Evolutionary conservation across 73 alveolate genomes (phyloP), one percentile per base, ranked within the genome.

Genomic region (Uronychia binucleata): DNA sequence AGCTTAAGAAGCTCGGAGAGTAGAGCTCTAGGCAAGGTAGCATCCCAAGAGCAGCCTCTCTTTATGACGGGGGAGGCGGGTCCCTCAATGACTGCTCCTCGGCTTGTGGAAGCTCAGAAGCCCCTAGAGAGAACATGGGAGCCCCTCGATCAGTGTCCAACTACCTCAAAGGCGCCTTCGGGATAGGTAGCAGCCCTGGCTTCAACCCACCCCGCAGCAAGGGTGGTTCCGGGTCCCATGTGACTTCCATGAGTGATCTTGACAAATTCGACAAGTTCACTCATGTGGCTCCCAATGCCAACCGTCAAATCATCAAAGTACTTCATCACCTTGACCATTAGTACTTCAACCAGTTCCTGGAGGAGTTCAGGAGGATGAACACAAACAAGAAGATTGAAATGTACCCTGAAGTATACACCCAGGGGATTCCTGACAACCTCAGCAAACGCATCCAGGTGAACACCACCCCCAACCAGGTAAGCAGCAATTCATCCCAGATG

Each of bases 241-340:
- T 76, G 27, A 85, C 91, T 5, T 77, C 91, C 28, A 33, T 88
- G 31, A 82, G 91, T 77, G 94, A 88, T 33, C 78, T 83, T 0
- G 94, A 88, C 26, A 82, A 85, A 77, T 58, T 88, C 0, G 94
- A 88, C 11, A 83, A 88, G 28, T 32, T 83, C 5, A 82, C 74
- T 85, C 82, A 80, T 0, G 28, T 58, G 5, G 88, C 94, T 58
- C 67, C 86, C 28, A 58, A 77, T 77, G 94, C 94, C 1, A 88
- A 88, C 34, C 82, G 83, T 80, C 34, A 82, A 31, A 82, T 88
- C 28, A 81, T 83, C 28, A 88, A 19, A 46, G 67, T 46, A 46
- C 5, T 5, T 19, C 67, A 46, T 46, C 19, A 11, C 19, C 67
- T 19, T 46, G 5, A 46, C 5, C 67, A 46, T 11, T 46, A 83